Base-by-base conservation (phyloP, 768 basidiomycete species). In the Podaxis sp. region DNA sequence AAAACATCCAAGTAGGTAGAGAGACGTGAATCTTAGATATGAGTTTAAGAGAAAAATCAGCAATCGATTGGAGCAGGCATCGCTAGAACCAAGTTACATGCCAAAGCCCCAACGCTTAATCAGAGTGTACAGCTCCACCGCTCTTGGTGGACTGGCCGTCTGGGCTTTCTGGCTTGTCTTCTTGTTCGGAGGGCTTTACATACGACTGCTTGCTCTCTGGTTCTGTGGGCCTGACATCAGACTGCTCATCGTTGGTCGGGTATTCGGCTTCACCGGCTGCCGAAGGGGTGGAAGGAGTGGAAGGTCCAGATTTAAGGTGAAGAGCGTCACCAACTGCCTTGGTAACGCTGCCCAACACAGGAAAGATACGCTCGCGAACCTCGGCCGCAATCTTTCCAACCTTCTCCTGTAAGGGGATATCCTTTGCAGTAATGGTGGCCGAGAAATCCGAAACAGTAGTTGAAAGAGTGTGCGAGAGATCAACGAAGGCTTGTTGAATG, bases 321-420 rank as follows among this genome's bases (percentile, higher is more conserved):
- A 82, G 66, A n/a, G 79, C 68, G 9, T 79, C 78, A 4, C 75
- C 68, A 17, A 84, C 72, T 15, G 76, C 74, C 62, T 80, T 79
- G 61, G 75, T 74, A 26, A 85, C 68, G 13, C 74, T 76, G 39
- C 87, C 86, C 13, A 92, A 78, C 57, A 90, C 70, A 19, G 90
- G 90, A 28, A 77, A 76, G 24, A 91, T 83, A 38, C 83, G 82
- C 26, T 83, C 81, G 68, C 79, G 82, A 26, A 92, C 87, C 59
- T 89, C 85, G 57, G 79, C 75, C 24, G 79, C 72, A 19, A 91
- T 76, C 62, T 82, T 83, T 52, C 73, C 67, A 17, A 85, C 81
- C 77, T 90, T 92, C 61, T 90, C 89, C 49, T 82, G 79, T 2
- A 90, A 64, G 0, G 88, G 79, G 17, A 87, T 68, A 57, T 89